These are phyloP conservation scores for Leptosphaerulina australis DNA, from an alignment of 2,329 filamentous ascomycete species.

Conservation along the genomic window DNA sequence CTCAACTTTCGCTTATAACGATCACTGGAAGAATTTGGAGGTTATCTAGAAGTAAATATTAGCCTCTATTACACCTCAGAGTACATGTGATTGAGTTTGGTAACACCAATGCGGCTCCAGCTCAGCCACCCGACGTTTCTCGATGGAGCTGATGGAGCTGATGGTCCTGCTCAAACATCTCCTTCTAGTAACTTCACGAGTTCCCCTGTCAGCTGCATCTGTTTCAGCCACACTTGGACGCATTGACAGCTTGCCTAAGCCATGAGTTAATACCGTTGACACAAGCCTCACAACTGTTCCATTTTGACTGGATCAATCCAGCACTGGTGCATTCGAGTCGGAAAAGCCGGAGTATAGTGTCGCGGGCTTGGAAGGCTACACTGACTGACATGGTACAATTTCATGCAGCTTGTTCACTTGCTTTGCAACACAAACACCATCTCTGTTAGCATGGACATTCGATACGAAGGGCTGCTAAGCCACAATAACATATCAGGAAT, in stretches of 20 bases:
- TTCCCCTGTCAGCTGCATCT: slow-evolving; percentile 8
- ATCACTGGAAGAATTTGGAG: not conserved
- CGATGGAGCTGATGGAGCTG: slow-evolving; percentile 3
- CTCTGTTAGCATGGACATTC: not conserved
- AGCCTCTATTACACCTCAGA: not conserved
- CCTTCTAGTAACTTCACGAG: slow-evolving; percentile 1
- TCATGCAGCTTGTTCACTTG: no score
- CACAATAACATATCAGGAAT: slow-evolving; percentile 9
- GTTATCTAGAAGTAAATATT: not conserved
- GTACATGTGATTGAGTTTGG: slow-evolving; percentile 5
- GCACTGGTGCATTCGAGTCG: not conserved
- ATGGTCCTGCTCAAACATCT: slow-evolving; percentile 6
- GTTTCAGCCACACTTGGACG: slow-evolving; percentile 19
- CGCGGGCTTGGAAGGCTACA: not conserved
- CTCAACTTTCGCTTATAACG: not conserved
- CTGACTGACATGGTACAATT: no score
- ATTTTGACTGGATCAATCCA: not conserved
- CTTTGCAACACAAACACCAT: no score
- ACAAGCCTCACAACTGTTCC: not conserved
- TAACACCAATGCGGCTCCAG: slow-evolving; percentile 7
- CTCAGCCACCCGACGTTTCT: slow-evolving; percentile 16
- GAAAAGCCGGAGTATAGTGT: not conserved
- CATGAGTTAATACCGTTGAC: not conserved
- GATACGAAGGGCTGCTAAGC: not conserved
- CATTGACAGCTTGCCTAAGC: slow-evolving; percentile 5